Evolutionary conservation across 257 asterid species (phyloP).

Genomic region (Forsythia viridissima): DNA sequence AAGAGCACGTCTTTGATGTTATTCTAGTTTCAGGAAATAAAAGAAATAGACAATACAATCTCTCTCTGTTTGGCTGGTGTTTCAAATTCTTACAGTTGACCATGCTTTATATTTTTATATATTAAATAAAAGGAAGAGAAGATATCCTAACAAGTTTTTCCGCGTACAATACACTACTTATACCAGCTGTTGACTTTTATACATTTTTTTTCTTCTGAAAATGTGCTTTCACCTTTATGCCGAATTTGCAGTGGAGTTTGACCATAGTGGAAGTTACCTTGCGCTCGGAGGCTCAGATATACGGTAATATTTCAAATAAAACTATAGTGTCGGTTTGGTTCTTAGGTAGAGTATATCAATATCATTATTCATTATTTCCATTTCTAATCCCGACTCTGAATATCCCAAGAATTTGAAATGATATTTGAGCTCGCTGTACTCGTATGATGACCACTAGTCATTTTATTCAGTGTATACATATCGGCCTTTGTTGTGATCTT

Average conservation of each 20-base stretch:
- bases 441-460: neutral
- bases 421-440: neutral
- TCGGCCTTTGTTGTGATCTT: neutral
- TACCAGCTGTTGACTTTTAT: neutral
- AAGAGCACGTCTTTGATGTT: neutral
- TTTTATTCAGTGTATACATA: no score
- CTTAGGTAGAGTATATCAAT: neutral
- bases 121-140: neutral
- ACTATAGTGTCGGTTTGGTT: neutral
- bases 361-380: neutral
- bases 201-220: slow-evolving; percentile 5
- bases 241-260: slow-evolving; percentile 78
- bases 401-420: neutral
- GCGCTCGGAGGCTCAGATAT: slow-evolving; percentile 89
- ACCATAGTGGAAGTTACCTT: slow-evolving; percentile 94
- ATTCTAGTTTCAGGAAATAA: neutral
- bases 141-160: neutral
- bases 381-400: neutral
- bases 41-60: neutral
- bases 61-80: no score
- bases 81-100: neutral
- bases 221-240: slow-evolving; percentile 1
- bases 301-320: slow-evolving; percentile 45
- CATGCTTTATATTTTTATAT: neutral
- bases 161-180: neutral